Conservation (phyloP, 225 moss, liverwort and hornwort species). For the Polytrichum commune region DNA sequence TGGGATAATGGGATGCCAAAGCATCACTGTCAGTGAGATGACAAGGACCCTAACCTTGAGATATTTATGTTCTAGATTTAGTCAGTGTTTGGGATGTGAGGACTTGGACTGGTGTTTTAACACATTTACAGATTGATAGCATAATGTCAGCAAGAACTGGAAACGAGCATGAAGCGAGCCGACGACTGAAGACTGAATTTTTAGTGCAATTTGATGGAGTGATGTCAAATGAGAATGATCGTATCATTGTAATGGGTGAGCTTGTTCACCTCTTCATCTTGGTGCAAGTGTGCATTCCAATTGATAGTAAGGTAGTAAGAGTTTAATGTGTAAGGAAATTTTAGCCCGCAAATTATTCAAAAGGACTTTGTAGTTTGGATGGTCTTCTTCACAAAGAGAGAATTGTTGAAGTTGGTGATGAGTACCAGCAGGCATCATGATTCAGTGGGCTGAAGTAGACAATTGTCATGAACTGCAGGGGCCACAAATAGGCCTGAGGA, state of each 20-base stretch:
- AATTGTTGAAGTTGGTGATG: background rate
- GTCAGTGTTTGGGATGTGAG: background rate
- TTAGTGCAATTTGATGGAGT: constrained; percentile 97
- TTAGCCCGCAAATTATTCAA: too few species aligned
- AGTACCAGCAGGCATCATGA: background rate
- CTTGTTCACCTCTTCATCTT: too few species aligned
- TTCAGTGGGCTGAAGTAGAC: background rate
- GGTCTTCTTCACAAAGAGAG: background rate
- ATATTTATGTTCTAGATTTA: background rate
- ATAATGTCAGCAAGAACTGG: constrained; percentile 86
- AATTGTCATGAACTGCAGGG: constrained; percentile 33
- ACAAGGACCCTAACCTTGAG: too few species aligned
- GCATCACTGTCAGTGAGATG: too few species aligned
- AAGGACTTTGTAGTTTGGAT: too few species aligned
- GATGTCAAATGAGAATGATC: constrained; percentile 81
- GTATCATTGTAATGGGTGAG: constrained; percentile 86
- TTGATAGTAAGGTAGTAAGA: too few species aligned
- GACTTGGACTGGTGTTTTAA: background rate
- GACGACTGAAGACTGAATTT: constrained; percentile 95
- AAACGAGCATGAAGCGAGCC: constrained; percentile 94
- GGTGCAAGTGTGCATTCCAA: too few species aligned
- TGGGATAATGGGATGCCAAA: too few species aligned
- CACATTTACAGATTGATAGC: constrained; percentile 70
- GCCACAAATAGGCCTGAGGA: constrained; percentile 97
- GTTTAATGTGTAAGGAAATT: too few species aligned